Conservation (phyloP, 441 rosid species). For the Syzygium malaccense region DNA sequence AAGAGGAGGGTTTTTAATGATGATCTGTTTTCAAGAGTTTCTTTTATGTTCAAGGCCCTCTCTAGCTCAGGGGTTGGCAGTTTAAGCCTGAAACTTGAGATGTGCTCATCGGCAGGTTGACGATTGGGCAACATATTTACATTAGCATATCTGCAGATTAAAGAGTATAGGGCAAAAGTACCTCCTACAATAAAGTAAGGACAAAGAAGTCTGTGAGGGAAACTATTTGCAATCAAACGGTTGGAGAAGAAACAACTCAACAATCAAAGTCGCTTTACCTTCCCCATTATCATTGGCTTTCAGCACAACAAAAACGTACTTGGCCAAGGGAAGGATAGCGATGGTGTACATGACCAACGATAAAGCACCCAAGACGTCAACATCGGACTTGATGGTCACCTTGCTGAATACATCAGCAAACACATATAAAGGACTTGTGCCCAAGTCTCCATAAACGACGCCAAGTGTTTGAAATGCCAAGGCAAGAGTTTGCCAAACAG, state of each 20-base stretch:
- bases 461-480: constrained; percentile 97
- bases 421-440: constrained; percentile 93
- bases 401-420: constrained; percentile 91
- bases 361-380: constrained; percentile 90
- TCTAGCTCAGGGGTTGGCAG: constrained; percentile 96
- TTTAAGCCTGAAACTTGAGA: constrained; percentile 85
- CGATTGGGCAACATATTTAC: constrained; percentile 86
- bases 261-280: constrained; percentile 29
- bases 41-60: constrained; percentile 75
- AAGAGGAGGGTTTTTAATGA: constrained; percentile 64
- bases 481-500: constrained; percentile 55
- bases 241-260: background rate
- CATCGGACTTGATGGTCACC: constrained; percentile 64
- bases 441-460: constrained; percentile 95
- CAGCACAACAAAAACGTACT: constrained; percentile 89
- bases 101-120: constrained; percentile 82
- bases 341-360: constrained; percentile 89
- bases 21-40: constrained; percentile 60
- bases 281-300: constrained; percentile 97
- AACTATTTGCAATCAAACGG: background rate
- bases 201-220: background rate
- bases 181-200: constrained; percentile 59
- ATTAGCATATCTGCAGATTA: constrained; percentile 86
- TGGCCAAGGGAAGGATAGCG: constrained; percentile 78
- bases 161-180: constrained; percentile 86